Evolutionary conservation across 1,284 basidiomycete genomes (phyloP).

Genomic region (Cerioporus squamosus): DNA sequence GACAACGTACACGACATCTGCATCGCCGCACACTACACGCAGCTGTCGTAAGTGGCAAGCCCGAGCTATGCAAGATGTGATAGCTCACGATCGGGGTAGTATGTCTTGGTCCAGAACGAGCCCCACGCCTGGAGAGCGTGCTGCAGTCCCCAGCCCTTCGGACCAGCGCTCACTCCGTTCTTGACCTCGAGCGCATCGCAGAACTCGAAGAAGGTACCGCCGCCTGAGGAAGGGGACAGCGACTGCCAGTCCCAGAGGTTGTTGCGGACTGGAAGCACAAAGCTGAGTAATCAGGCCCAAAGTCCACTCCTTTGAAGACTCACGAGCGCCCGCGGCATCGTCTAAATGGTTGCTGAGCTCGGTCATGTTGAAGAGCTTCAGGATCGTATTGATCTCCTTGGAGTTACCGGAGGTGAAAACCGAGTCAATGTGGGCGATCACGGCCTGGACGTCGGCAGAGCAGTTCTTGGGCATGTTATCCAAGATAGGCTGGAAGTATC

Average conservation of each 20-base stretch:
- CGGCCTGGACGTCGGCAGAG: conserved; percentile 71
- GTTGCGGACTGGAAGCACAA: no score
- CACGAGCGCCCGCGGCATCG: no score
- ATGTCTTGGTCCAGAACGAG: conserved; percentile 54
- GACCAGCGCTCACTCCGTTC: conserved; percentile 57
- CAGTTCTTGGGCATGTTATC: conserved; percentile 75
- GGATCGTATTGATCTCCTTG: conserved; percentile 52
- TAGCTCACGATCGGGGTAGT: conserved; percentile 44
- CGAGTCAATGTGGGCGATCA: conserved; percentile 63
- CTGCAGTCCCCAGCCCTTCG: conserved; percentile 64
- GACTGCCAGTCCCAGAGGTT: no score
- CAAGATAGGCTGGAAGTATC: conserved; percentile 72
- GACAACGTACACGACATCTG: no score
- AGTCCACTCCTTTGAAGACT: no score
- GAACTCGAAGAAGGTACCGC: conserved; percentile 76
- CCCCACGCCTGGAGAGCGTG: conserved; percentile 70
- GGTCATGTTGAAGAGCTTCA: conserved; percentile 63
- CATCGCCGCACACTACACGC: conserved; percentile 52
- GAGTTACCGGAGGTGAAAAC: conserved; percentile 51
- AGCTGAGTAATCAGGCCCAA: no score
- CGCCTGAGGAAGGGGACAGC: no score
- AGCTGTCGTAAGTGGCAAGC: no score
- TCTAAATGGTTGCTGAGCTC: conserved; percentile 57
- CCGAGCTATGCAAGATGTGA: no score
- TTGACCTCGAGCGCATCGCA: conserved; percentile 77